phyloP scores from a whole-genome alignment of 2,329 filamentous ascomycete genomes.

The Neofusicoccum ribis region DNA sequence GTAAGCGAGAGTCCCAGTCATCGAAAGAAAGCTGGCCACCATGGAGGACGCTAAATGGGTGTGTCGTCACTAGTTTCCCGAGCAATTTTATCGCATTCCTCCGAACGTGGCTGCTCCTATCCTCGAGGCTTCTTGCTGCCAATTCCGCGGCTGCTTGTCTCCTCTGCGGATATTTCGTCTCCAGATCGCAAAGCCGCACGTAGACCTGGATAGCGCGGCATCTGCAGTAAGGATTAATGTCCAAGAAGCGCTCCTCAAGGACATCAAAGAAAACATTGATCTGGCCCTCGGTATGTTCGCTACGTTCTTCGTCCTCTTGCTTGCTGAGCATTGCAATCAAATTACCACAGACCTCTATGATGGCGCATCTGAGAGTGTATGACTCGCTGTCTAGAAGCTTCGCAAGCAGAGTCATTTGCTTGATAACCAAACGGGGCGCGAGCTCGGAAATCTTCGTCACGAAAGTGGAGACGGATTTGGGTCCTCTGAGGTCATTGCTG shows the following conservation, averaged over 20 bases:
- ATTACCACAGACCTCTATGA: slow-evolving; percentile 97
- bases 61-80: slow-evolving; percentile 83
- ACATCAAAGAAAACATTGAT: slow-evolving; percentile 97
- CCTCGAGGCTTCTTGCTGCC: slow-evolving; percentile 84
- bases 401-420: slow-evolving; percentile 93
- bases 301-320: slow-evolving; percentile 74
- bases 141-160: slow-evolving; percentile 85
- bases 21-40: slow-evolving; percentile 74
- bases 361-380: slow-evolving; percentile 86
- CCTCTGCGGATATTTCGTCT: slow-evolving; percentile 92
- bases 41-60: slow-evolving; percentile 91
- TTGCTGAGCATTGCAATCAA: slow-evolving; percentile 88
- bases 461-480: slow-evolving; percentile 94
- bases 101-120: slow-evolving; percentile 97
- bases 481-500: slow-evolving; percentile 90
- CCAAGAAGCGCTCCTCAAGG: slow-evolving; percentile 90
- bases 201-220: slow-evolving; percentile 92
- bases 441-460: slow-evolving; percentile 91
- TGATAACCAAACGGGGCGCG: slow-evolving; percentile 87
- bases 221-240: slow-evolving; percentile 94
- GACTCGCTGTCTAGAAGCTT: slow-evolving; percentile 98
- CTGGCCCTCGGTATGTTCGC: slow-evolving; percentile 90
- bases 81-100: slow-evolving; percentile 93
- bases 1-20: slow-evolving; percentile 81
- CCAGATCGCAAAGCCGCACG: slow-evolving; percentile 86